Base-by-base conservation (phyloP, 2,329 filamentous ascomycete species). In the Epichloe glyceriae region DNA sequence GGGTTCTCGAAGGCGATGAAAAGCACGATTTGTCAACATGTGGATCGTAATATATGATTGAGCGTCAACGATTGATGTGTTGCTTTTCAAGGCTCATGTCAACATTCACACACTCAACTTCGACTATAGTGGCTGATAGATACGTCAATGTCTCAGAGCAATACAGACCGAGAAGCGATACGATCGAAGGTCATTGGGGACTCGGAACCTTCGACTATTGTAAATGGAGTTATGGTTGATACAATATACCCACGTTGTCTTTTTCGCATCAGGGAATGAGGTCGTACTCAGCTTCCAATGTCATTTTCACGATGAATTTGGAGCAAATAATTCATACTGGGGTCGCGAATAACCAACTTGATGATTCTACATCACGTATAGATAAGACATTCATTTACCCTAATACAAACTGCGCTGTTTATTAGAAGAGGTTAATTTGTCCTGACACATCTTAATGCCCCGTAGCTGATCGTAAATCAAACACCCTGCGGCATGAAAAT, bases 1-100 rank as follows among this genome's bases (percentile, higher is more conserved):
- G 76, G 3, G 71, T 79, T 14, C 67, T 79, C 11, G 75, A 79
- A 54, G 70, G 72, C 12, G 74, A 79, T 46, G 76, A 79, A 54
- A 77, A 74, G 57, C 66, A 75, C 41, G 76, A 79, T 44, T 58
- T 65, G n/a, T 76, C 73, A 0, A 66, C 64, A 12, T 73, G 74
- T 49, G 70, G 67, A 30, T 46, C 50, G 3, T 52, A 45, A 37
- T 2, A 17, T 22, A 22, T 45, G 34, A 44, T 7, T 35, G 15
- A 30, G 19, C 14, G 11, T 20, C 11, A 22, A 3, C 6, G 12
- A 15, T 35, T 4, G 43, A 20, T 38, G 0, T 26, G 26, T 11
- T 4, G 38, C 37, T 19, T 34, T 38, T 14, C 11, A 35, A 20
- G 38, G 8, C 11, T 42, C 19, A 20, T 42, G 7, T 7, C 17